A percentile compares a stretch with the other conserved stretches of the same genome.
phyloP scores from a whole-genome alignment of 2,329 filamentous ascomycete species.

The Cladosporium cucumerinum region DNA sequence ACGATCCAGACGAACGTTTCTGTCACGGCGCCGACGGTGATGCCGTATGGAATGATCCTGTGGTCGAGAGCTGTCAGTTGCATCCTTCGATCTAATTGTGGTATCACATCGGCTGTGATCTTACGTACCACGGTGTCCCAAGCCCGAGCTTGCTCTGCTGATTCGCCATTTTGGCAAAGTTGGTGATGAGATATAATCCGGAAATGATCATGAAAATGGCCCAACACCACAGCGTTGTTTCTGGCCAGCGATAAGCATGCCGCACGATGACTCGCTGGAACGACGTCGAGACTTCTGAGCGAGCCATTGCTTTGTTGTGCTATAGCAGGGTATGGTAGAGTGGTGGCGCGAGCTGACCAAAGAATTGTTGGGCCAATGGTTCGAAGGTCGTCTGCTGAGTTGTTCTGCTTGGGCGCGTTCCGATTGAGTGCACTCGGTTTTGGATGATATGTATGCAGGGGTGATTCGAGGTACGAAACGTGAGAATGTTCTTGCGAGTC shows the following conservation, averaged over 20 bases:
- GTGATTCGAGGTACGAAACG: neutral
- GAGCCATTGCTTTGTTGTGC: slow-evolving; percentile 10
- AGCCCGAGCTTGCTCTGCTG: slow-evolving; percentile 55
- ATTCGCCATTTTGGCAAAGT: slow-evolving; percentile 58
- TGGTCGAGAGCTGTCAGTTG: neutral
- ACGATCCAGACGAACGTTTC: slow-evolving; percentile 58
- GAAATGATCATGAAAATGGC: slow-evolving; percentile 59
- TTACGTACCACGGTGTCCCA: slow-evolving; percentile 57
- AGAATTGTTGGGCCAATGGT: neutral
- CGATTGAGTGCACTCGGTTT: neutral
- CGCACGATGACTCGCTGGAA: slow-evolving; percentile 41
- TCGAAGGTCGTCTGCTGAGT: neutral
- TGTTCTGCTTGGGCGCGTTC: neutral
- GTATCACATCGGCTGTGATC: neutral
- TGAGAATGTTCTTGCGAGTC: neutral
- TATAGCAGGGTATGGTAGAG: neutral
- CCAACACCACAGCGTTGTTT: slow-evolving; percentile 63
- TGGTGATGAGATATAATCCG: slow-evolving; percentile 57
- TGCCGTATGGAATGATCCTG: slow-evolving; percentile 64
- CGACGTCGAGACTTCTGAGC: slow-evolving; percentile 13
- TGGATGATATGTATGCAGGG: neutral
- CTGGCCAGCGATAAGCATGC: slow-evolving; percentile 61
- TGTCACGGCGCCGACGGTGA: slow-evolving; percentile 55
- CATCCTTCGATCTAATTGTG: neutral
- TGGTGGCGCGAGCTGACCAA: neutral